Percentiles rank a stretch among this genome's conserved stretches.
These are phyloP conservation scores for Saccharum officinarum DNA, from an alignment of 176 grass and related monocot species.

Conservation along the genomic window DNA sequence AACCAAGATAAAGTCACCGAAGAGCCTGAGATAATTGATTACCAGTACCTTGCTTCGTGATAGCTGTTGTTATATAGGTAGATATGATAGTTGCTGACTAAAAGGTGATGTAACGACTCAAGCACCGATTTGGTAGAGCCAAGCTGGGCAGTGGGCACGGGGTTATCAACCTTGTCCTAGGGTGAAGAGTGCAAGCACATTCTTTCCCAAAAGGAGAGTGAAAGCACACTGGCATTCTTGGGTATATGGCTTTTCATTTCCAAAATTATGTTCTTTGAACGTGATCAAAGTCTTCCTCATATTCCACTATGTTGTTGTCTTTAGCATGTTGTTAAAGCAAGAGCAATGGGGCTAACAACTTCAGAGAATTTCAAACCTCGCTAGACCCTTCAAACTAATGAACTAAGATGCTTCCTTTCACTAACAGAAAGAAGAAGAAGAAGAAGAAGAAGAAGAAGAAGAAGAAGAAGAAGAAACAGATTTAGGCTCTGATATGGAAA, in stretches of 20 bases:
- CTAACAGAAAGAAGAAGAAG: background rate
- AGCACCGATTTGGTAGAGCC: slow-evolving; percentile 16
- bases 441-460: background rate
- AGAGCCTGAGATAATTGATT: slow-evolving; percentile 14
- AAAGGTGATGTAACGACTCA: slow-evolving; percentile 34
- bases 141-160: slow-evolving; percentile 29
- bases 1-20: slow-evolving; percentile 20
- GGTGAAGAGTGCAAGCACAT: slow-evolving; percentile 42
- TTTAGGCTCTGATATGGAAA: background rate
- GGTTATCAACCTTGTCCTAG: slow-evolving; percentile 15
- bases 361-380: background rate
- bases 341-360: background rate
- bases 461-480: background rate
- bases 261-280: slow-evolving; percentile 24
- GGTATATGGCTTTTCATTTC: background rate
- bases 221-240: background rate
- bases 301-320: background rate
- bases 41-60: slow-evolving; percentile 1
- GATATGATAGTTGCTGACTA: slow-evolving; percentile 21
- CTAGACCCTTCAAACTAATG: background rate
- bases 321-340: slow-evolving; percentile 5
- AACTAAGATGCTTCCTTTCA: background rate
- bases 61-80: slow-evolving; percentile 22
- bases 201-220: slow-evolving; percentile 35
- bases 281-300: slow-evolving; percentile 11